phyloP scores from a whole-genome alignment of 768 basidiomycete species.

The Agrocybe pediades region DNA sequence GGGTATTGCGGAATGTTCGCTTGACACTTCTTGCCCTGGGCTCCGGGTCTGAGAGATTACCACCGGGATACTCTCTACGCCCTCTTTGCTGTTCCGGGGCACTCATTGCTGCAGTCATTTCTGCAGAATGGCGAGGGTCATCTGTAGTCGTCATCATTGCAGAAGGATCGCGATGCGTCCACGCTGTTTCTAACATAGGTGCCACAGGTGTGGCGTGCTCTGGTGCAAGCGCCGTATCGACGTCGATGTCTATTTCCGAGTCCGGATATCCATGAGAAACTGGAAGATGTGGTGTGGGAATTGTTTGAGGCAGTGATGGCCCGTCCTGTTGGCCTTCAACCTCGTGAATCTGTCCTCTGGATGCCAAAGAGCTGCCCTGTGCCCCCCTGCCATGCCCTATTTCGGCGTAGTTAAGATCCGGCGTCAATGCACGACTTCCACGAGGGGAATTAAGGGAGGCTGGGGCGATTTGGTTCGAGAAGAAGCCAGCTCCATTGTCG shows the following conservation, averaged over 20 bases:
- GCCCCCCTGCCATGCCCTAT: conserved; percentile 73
- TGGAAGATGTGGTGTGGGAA: conserved; percentile 11
- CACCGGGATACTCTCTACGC: conserved; percentile 15
- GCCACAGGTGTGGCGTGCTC: conserved; percentile 12
- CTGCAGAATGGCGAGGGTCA: background rate
- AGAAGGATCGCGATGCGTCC: conserved; percentile 9
- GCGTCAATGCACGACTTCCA: conserved; percentile 62
- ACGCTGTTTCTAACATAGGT: conserved; percentile 7
- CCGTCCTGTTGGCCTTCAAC: conserved; percentile 21
- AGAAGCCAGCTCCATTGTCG: conserved; percentile 59
- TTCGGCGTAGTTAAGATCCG: conserved; percentile 75
- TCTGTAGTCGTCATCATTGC: background rate
- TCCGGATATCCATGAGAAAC: conserved; percentile 16
- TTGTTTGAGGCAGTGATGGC: conserved; percentile 9
- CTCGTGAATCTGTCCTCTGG: conserved; percentile 10
- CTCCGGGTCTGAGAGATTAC: conserved; percentile 14
- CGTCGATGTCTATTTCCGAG: conserved; percentile 11
- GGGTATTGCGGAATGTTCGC: conserved; percentile 64
- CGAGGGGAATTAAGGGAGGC: conserved; percentile 33
- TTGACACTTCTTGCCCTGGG: conserved; percentile 55
- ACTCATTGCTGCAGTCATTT: conserved; percentile 33
- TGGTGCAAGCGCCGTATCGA: background rate
- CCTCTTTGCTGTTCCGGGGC: conserved; percentile 24
- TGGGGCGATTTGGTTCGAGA: conserved; percentile 51
- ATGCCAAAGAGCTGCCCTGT: conserved; percentile 18